Evolutionary conservation across 139 green algal genomes (phyloP).

Genomic region (Chlamydomonas schloesseri): DNA sequence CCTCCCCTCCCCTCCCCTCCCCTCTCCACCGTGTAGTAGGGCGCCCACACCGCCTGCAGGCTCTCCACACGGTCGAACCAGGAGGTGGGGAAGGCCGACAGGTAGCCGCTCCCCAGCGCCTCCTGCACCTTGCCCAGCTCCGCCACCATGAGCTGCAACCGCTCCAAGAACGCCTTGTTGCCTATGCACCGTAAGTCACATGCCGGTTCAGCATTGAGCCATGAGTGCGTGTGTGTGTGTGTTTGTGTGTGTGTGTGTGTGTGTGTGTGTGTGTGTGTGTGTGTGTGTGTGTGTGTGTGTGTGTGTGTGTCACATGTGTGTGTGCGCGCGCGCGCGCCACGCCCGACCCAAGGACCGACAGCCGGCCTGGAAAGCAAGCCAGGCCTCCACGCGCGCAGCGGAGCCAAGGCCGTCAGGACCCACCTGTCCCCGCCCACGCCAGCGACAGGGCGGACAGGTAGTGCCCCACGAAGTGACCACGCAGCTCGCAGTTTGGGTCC

Average conservation of each 20-base stretch:
- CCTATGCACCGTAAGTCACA: background rate
- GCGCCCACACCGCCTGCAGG: constrained; percentile 73
- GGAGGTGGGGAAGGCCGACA: constrained; percentile 74
- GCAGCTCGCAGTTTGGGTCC: constrained; percentile 62
- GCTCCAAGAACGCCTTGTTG: constrained; percentile 9
- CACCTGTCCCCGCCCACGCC: constrained; percentile 58
- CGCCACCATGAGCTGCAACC: constrained; percentile 26
- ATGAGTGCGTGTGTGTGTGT: too few species aligned
- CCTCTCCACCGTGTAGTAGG: constrained; percentile 64
- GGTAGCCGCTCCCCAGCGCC: constrained; percentile 53
- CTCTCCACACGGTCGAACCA: constrained; percentile 74
- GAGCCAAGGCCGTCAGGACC: too few species aligned
- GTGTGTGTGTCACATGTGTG: too few species aligned
- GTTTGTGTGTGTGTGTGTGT: too few species aligned
- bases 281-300: too few species aligned
- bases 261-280: too few species aligned
- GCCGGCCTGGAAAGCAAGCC: too few species aligned
- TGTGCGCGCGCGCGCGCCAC: too few species aligned
- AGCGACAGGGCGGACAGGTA: constrained; percentile 69
- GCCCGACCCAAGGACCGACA: too few species aligned
- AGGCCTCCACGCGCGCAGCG: too few species aligned
- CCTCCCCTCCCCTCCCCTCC: too few species aligned
- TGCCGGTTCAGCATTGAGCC: too few species aligned
- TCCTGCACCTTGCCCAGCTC: constrained; percentile 53
- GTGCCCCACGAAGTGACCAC: constrained; percentile 79